phyloP scores from a whole-genome alignment of 495 filamentous ascomycete genomes.

The Penicillium desertorum region DNA sequence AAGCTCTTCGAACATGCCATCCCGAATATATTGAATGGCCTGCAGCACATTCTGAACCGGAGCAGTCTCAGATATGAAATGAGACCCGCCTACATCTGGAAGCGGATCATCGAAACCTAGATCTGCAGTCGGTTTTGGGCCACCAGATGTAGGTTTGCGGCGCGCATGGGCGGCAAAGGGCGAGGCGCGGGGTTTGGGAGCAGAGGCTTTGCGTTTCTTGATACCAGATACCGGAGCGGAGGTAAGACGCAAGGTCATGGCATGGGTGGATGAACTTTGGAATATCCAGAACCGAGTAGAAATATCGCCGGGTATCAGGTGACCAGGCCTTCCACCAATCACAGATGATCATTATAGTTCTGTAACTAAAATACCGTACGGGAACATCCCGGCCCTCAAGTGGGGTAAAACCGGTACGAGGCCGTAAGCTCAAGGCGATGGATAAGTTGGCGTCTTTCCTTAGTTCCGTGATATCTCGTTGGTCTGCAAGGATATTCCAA shows the following conservation, averaged over 20 bases:
- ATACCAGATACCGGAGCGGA: constrained; percentile 48
- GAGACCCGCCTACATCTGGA: constrained; percentile 41
- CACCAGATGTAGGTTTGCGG: constrained; percentile 52
- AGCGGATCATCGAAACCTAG: constrained; percentile 47
- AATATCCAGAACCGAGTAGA: not conserved
- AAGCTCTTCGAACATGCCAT: constrained; percentile 66
- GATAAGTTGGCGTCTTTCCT: not conserved
- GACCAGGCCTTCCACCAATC: constrained; percentile 26
- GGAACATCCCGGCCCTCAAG: not conserved
- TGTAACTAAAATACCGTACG: constrained; percentile 21
- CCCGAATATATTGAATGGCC: constrained; percentile 60
- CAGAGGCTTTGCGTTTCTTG: constrained; percentile 39
- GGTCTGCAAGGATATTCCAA: not conserved
- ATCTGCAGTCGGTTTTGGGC: constrained; percentile 39
- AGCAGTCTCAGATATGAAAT: constrained; percentile 45
- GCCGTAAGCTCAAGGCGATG: constrained; percentile 5
- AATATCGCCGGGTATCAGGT: constrained; percentile 25
- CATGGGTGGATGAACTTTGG: constrained; percentile 12
- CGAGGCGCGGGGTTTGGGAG: constrained; percentile 34
- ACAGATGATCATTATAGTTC: constrained; percentile 8
- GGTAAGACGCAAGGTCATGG: constrained; percentile 48
- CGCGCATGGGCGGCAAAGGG: constrained; percentile 56
- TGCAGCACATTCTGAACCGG: constrained; percentile 62
- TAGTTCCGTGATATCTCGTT: not conserved
- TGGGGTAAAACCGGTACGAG: constrained; percentile 12